Evolutionary conservation across 306 rosid species (phyloP), one percentile per base, ranked within the genome.

Genomic region (Rosa persica): DNA sequence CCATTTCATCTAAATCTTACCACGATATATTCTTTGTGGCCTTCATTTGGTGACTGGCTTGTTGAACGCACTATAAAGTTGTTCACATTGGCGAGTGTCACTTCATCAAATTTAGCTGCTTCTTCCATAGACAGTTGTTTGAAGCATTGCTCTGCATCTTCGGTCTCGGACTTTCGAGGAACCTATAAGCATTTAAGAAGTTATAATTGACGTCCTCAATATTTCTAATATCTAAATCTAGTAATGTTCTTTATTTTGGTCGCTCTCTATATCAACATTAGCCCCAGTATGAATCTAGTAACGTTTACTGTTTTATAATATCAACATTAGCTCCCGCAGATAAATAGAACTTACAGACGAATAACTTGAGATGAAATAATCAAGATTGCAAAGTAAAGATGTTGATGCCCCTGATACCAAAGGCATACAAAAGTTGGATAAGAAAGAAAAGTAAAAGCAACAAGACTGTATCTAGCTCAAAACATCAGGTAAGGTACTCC

Each of bases 341-440:
- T 81, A 49, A 67, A 79, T 71, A 49, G 60, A 85, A 88, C 99
- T 93, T 89, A 95, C 99, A 54, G 96, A 86, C 60, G 98, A 89
- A 67, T 93, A 91, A 73, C 93, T 97, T 0, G 99, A 95, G 76
- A 95, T 95, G 80, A 96, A 95, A 79, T 91, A 91, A 87, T 91
- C 98, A 43, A 97, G 98, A 83, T 95, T 97, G 48, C 96, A 90
- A 80, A 93, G 99, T 86, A 95, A 88, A 42, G 99, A 91, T 42
- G 93, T 84, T n/a, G 95, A 80, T 38, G 99, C 88, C 92, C 93
- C 99, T 95, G 92, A 74, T 79, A 81, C 52, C 72, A 82, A 81
- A 88, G 55, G 43, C 73, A 25, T 40, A 25, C 71, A 72, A 79
- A 54, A 74, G 36, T 36, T 34, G 83, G 27, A 72, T 75, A 74